Evolutionary conservation across 1,284 basidiomycete genomes (phyloP), one percentile per base, ranked within the genome.

Genomic region (Malassezia slooffiae): DNA sequence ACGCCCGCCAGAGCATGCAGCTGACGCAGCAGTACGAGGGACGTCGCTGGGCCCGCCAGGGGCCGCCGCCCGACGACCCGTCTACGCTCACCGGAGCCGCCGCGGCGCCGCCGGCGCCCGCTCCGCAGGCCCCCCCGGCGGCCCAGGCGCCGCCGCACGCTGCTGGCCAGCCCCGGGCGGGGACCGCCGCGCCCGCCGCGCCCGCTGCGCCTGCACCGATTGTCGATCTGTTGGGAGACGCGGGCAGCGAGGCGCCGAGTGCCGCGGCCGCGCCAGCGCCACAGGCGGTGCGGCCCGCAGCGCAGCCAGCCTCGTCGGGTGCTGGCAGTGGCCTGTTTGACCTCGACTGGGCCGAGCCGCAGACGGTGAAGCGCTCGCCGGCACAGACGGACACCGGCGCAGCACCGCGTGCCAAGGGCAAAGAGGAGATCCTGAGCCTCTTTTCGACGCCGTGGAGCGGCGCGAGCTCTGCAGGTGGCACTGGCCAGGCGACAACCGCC

Each of bases 1-100:
- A n/a, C n/a, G n/a, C n/a, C n/a, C n/a, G n/a, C n/a, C n/a, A n/a
- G n/a, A n/a, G n/a, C n/a, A 16, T 26, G 13, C 12, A 2, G 13
- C 22, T 11, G n/a, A n/a, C n/a, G n/a, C n/a, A n/a, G n/a, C 22
- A 49, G 71, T 97, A 97, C 70, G 93, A 97, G 70, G 80, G 82
- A 10, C 77, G 79, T 31, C 76, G 89, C 46, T 97, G 91, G 91
- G 91, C 88, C 0, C 76, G 83, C 72, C 85, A 93, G 21, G 87
- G 85, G 0, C 82, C 85, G 6, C 78, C 76, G 0, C 91, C 91
- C 0, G 59, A 71, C 0, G 85, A 95, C 70, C 91, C 91, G 3
- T 80, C 82, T 20, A 73, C 79, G 0, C 76, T 96, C 13, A 61
- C 70, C 4, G 37, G 40, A 11, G 28, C 48, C 2, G 30, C 45